phyloP scores from a whole-genome alignment of 768 basidiomycete species.

The Podaxis carcinomalis region DNA sequence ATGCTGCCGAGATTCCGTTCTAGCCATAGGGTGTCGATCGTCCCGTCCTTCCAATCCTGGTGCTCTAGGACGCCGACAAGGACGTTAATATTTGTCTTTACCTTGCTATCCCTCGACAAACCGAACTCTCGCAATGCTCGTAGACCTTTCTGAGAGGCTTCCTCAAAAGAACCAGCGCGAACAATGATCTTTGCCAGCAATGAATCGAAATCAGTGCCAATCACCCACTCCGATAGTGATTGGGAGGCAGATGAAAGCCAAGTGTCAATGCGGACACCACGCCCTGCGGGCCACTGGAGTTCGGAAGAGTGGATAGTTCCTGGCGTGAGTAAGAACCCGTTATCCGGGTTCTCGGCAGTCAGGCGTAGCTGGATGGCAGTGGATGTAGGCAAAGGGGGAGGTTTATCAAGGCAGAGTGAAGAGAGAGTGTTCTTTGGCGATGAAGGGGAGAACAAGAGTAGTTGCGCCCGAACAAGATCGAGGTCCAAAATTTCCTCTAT shows the following conservation, averaged over 20 bases:
- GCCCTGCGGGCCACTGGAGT: slow-evolving; percentile 67
- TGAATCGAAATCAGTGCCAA: slow-evolving; percentile 81
- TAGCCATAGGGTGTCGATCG: slow-evolving; percentile 34
- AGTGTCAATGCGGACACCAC: slow-evolving; percentile 84
- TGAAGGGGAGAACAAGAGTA: slow-evolving; percentile 67
- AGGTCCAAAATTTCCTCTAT: slow-evolving; percentile 85
- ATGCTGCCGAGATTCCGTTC: slow-evolving; percentile 25
- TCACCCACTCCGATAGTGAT: slow-evolving; percentile 16
- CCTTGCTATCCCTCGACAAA: slow-evolving; percentile 52
- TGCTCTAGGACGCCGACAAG: slow-evolving; percentile 28
- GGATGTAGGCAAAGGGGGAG: slow-evolving; percentile 64
- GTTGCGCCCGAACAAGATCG: slow-evolving; percentile 86
- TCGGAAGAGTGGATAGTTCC: slow-evolving; percentile 80
- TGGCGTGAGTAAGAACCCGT: slow-evolving; percentile 77
- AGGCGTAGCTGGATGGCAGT: slow-evolving; percentile 85
- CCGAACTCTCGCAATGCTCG: slow-evolving; percentile 76
- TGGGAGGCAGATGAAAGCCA: slow-evolving; percentile 67
- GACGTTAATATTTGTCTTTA: slow-evolving; percentile 28
- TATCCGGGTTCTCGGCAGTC: slow-evolving; percentile 81
- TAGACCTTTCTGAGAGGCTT: slow-evolving; percentile 78
- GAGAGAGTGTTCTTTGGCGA: slow-evolving; percentile 54
- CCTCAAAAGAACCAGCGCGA: slow-evolving; percentile 76
- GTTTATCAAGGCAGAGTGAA: slow-evolving; percentile 65
- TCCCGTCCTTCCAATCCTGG: slow-evolving; percentile 24
- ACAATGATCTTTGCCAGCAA: slow-evolving; percentile 84